Evolutionary conservation across 164 flowering plant genomes (phyloP), one percentile per base, ranked within the genome.

Genomic region (Cinnamomum chago): DNA sequence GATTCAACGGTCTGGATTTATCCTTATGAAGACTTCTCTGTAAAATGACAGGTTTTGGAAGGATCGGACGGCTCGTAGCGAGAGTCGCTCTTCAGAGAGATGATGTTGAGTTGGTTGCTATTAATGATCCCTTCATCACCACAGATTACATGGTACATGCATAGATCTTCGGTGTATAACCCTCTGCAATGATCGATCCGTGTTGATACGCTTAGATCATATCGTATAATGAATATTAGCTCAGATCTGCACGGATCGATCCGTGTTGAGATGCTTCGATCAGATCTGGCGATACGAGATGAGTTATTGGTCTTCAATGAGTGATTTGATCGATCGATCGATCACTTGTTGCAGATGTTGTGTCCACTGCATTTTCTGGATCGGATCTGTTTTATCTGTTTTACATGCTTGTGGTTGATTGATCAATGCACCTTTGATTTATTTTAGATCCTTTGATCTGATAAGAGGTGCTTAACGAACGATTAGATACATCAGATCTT

Each of bases 31-130:
- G 15, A 25, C 2, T 15, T 33, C 65, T 69, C 11, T 67, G 30
- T 24, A 35, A 68, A 68, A 77, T 47, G 20, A n/a, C 67, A 93
- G 98, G 98, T 11, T 93, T 93, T 60, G 95, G 98, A 78, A 89
- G 95, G 76, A 92, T 93, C 73, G 92, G 98, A 0, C 83, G 94
- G 22, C 83, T 90, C 91, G 97, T 93, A 23, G 95, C 94, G 0
- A 85, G 95, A 76, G 92, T 91, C 5, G 90, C 87, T 70, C 84
- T 90, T 20, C 91, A 85, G 78, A 88, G 95, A 25, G 85, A 89
- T 58, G 98, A 93, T 80, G 83, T 93, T 65, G 98, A 93, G 71
- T 89, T 93, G 22, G 98, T 93, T 28, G 97, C 93, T 55, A 89
- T 93, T 51, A 93, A 93, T 62, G 98, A 91, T 76, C 98, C 97